Evolutionary conservation across 108 stramenopile genomes (phyloP), one percentile per base, ranked within the genome.

Genomic region (Pseudonitzschia multistriata): DNA sequence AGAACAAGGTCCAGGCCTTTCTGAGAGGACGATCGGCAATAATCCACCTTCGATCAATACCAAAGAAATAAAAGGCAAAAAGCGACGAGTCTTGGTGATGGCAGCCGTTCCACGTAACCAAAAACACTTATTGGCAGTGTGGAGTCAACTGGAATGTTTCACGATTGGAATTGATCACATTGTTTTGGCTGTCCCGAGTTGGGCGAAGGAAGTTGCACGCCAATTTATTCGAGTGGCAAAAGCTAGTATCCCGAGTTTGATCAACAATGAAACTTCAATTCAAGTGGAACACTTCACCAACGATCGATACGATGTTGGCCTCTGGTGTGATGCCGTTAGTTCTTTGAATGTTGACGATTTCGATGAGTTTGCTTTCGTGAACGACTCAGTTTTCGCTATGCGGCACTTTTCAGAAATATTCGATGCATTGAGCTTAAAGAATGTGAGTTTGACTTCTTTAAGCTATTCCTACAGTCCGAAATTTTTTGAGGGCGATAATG

Each of bases 251-350:
- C 61, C 50, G 28, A 47, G 35, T 22, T 47, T 50, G 13, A 0
- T 8, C 10, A 42, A 54, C 34, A 33, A 39, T 19, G 17, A 37
- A n/a, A 19, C 21, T 3, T 19, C 62, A 3, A 39, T 71, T 14
- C 62, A 57, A 13, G 29, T 34, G 17, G 25, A 29, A 49, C 69
- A 49, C 39, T 60, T 60, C 19, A 3, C 30, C 15, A 78, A 78
- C 55, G 67, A 78, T 69, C 56, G 77, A 36, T 78, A 78, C 59
- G 77, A 78, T 62, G 73, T 63, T 15, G 77, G 77, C 14, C 67
- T 78, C 22, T 78, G 77, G 77, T 78, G 77, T 45, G 77, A 78
- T 74, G 77, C 72, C 33, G n/a, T 62, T 15, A 19, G 14, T 5
- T 36, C 34, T 4, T 15, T 62, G 14, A 36, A 62, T 22, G 0